phyloP scores from a whole-genome alignment of 148 eudicot genomes.

The Rhododendron molle region DNA sequence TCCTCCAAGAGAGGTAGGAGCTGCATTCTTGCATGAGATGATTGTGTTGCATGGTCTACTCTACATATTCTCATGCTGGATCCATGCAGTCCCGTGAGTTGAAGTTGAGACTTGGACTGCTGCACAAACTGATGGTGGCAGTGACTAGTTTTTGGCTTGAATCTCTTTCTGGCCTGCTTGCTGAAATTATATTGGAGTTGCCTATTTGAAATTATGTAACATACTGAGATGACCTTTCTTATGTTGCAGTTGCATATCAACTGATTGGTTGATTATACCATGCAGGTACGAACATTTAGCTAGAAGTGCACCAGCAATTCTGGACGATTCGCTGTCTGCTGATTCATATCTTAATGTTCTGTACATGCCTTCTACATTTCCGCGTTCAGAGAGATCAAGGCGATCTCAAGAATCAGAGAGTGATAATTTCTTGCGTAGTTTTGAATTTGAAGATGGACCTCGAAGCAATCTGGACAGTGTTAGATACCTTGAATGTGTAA shows the following conservation, averaged over 20 bases:
- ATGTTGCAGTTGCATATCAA: background rate
- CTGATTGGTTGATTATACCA: slow-evolving; percentile 18
- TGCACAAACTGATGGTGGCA: background rate
- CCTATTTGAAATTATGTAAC: background rate
- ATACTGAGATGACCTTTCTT: background rate
- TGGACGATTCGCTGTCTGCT: slow-evolving; percentile 97
- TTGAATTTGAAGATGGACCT: slow-evolving; percentile 77
- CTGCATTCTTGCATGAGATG: background rate
- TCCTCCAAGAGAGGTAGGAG: background rate
- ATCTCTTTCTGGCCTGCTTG: background rate
- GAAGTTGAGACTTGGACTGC: background rate
- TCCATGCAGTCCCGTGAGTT: background rate
- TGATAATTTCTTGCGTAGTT: slow-evolving; percentile 41
- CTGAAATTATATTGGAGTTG: background rate
- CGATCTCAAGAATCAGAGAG: slow-evolving; percentile 53
- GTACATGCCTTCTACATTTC: slow-evolving; percentile 94
- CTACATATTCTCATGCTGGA: background rate
- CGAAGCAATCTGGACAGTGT: slow-evolving; percentile 81
- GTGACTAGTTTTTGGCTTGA: background rate
- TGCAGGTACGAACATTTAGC: slow-evolving; percentile 96
- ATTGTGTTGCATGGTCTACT: background rate
- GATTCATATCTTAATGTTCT: slow-evolving; percentile 97
- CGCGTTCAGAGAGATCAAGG: slow-evolving; percentile 91
- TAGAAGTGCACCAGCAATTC: slow-evolving; percentile 89
- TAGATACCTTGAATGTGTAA: slow-evolving; percentile 86